A percentile compares a stretch with the other conserved stretches of the same genome.
Evolutionary conservation across 73 alveolate genomes (phyloP).

Genomic region (Symbiodinium pilosum): DNA sequence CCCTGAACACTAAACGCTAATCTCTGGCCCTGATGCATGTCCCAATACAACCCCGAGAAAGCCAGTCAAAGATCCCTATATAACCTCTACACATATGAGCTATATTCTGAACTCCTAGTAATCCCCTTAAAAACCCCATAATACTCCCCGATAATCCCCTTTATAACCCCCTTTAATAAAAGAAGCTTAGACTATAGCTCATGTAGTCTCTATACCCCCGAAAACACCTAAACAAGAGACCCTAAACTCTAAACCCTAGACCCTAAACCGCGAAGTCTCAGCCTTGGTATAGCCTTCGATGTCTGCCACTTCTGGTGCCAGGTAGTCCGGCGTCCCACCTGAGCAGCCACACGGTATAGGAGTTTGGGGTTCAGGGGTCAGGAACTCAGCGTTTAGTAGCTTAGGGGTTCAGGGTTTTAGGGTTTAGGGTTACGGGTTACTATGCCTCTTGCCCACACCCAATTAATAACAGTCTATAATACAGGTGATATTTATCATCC

Average conservation of each 20-base stretch:
- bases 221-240: neutral
- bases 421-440: neutral
- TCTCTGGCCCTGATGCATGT: too few species aligned
- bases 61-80: too few species aligned
- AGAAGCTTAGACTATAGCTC: neutral
- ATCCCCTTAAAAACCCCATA: too few species aligned
- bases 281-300: conserved; percentile 92
- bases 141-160: too few species aligned
- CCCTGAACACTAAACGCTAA: too few species aligned
- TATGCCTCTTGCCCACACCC: too few species aligned
- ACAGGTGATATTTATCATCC: too few species aligned
- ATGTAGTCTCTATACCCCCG: neutral
- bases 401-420: neutral
- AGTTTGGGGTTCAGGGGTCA: neutral
- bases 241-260: neutral
- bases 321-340: conserved; percentile 82
- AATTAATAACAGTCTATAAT: too few species aligned
- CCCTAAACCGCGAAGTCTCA: neutral
- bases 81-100: too few species aligned
- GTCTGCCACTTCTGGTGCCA: conserved; percentile 74
- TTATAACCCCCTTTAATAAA: too few species aligned
- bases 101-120: too few species aligned
- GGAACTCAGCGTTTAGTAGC: neutral
- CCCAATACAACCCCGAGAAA: too few species aligned
- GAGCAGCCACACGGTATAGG: neutral